Base-by-base conservation (phyloP, 2,329 filamentous ascomycete genomes). In the Aspergillus terreus region DNA sequence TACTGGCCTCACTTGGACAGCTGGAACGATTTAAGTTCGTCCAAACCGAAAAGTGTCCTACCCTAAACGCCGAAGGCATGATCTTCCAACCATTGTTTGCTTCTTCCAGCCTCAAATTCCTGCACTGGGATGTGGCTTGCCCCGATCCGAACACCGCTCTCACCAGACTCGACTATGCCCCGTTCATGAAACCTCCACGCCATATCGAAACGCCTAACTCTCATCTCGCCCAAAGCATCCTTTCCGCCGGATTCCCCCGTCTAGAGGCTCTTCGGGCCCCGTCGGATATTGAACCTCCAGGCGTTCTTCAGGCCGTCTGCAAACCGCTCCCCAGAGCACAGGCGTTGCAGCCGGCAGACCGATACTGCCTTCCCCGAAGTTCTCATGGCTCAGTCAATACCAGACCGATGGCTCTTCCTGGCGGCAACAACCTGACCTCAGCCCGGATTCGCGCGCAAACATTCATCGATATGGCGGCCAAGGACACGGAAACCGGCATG, bases 81-180 rank as follows among this genome's bases (percentile, higher is more conserved):
- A 60, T 78, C 19, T 72, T 77, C 49, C 73, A 76, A 51, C 76
- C 78, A 0, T 61, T 76, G 10, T 70, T 84, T 25, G 71, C 72
- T 5, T 82, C 79, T 0, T 63, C 67, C 2, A 74, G 66, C n/a
- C 67, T 84, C 10, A 69, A 70, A 49, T 76, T 74, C 54, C 65
- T 85, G 3, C 82, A 85, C 59, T 84, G 82, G 81, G 82, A 84
- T 58, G 62, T 76, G 33, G 67, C 69, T 4, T 69, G 71, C 45
- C 70, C 71, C 12, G 65, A 73, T 43, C 63, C 69, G 14, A 62
- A 59, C 33, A 65, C 66, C 30, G 68, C 69, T 10, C 64, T 73
- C 33, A 69, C 64, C 41, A 64, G 66, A 50, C 58, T 71, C n/a
- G 70, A 73, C 48, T 67, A 60, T 15, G 60, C 65, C 32, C 70